phyloP scores from a whole-genome alignment of 2,329 filamentous ascomycete species.

The Colletotrichum acutatum region DNA sequence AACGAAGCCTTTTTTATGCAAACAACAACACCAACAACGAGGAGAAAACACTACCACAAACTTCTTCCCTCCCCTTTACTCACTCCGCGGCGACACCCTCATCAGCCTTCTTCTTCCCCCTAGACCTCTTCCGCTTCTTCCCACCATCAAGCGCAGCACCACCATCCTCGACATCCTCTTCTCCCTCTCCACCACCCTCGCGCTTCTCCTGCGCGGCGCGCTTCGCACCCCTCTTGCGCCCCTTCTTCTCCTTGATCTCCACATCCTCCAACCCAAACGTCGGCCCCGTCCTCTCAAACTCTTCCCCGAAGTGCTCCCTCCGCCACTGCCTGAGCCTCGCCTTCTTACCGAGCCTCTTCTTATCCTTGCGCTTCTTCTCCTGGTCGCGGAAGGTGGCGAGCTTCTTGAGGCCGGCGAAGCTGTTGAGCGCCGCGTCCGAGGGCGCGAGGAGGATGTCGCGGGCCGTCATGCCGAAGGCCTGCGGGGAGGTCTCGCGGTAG shows the following conservation, averaged over 20 bases:
- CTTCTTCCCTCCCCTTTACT: background rate
- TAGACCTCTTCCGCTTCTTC: constrained; percentile 65
- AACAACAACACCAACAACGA: too few relatives aligned
- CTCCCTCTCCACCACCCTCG: constrained; percentile 29
- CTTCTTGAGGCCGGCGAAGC: constrained; percentile 95
- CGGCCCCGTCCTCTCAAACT: constrained; percentile 66
- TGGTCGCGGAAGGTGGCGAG: constrained; percentile 88
- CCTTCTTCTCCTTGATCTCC: constrained; percentile 36
- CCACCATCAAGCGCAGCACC: constrained; percentile 45
- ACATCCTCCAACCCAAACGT: constrained; percentile 65
- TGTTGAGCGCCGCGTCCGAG: constrained; percentile 85
- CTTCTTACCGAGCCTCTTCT: constrained; percentile 92
- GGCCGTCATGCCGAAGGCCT: constrained; percentile 87
- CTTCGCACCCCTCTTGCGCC: constrained; percentile 37
- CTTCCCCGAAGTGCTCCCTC: constrained; percentile 69
- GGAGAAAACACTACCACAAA: background rate
- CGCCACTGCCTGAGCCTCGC: constrained; percentile 89
- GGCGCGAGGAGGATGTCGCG: constrained; percentile 91
- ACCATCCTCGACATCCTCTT: constrained; percentile 42
- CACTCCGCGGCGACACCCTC: constrained; percentile 15
- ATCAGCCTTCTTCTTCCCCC: constrained; percentile 52
- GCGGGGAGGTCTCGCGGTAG: constrained; percentile 94
- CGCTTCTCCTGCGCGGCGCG: constrained; percentile 21
- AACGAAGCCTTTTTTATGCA: background rate
- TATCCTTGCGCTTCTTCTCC: constrained; percentile 90